Evolutionary conservation across 768 basidiomycete genomes (phyloP).

Genomic region (Mycena epipterygia): DNA sequence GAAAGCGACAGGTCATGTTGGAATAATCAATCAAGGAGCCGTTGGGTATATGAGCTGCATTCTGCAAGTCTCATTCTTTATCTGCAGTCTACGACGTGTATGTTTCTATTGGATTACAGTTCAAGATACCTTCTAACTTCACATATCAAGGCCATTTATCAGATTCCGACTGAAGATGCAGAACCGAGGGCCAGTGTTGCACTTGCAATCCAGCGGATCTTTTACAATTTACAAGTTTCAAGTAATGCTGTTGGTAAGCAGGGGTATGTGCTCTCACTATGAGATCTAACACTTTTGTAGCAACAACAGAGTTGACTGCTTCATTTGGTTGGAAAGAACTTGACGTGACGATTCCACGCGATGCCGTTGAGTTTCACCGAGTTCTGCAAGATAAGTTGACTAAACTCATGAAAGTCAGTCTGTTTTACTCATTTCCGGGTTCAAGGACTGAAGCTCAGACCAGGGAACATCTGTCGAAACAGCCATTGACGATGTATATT

Average conservation of each 20-base stretch:
- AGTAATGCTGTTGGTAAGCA: slow-evolving; percentile 93
- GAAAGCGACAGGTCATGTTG: slow-evolving; percentile 98
- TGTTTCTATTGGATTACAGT: slow-evolving; percentile 36
- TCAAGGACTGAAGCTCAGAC: slow-evolving; percentile 13
- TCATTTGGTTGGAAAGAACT: slow-evolving; percentile 97
- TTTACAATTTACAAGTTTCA: slow-evolving; percentile 97
- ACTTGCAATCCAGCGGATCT: slow-evolving; percentile 94
- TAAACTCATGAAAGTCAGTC: slow-evolving; percentile 93
- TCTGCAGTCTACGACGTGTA: slow-evolving; percentile 92
- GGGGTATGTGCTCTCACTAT: background rate
- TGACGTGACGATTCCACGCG: slow-evolving; percentile 98
- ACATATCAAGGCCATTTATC: slow-evolving; percentile 88
- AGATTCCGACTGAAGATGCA: slow-evolving; percentile 98
- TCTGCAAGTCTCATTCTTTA: slow-evolving; percentile 96
- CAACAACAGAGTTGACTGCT: slow-evolving; percentile 96
- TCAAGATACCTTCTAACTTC: slow-evolving; percentile 17
- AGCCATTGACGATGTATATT: slow-evolving; percentile 92
- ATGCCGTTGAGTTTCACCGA: slow-evolving; percentile 98
- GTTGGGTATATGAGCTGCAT: slow-evolving; percentile 99
- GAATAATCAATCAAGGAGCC: slow-evolving; percentile 98
- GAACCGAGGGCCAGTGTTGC: slow-evolving; percentile 93
- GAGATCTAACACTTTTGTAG: slow-evolving; percentile 54
- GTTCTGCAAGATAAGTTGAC: slow-evolving; percentile 97
- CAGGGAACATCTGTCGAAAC: slow-evolving; percentile 95
- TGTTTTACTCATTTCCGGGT: slow-evolving; percentile 7